phyloP scores from a whole-genome alignment of 2,329 filamentous ascomycete genomes.

The Neopestalotiopsis sp. region DNA sequence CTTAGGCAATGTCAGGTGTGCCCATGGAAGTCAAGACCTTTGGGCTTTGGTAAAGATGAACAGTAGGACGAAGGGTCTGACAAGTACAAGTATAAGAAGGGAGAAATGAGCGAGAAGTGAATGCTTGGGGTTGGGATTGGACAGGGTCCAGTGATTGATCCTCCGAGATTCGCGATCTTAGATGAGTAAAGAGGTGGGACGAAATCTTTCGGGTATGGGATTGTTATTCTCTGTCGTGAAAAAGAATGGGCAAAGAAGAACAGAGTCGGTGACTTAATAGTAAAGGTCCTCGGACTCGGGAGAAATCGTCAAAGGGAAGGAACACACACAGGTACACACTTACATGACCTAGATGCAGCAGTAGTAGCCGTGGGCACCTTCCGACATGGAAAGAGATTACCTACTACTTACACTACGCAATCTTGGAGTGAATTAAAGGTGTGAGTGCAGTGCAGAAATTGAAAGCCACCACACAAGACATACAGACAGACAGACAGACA shows the following conservation, averaged over 20 bases:
- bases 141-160: slow-evolving; percentile 7
- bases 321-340: background rate
- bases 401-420: background rate
- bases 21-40: background rate
- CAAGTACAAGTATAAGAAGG: background rate
- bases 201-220: background rate
- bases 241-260: background rate
- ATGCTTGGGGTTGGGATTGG: background rate
- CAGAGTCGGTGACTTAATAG: background rate
- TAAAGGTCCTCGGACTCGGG: background rate
- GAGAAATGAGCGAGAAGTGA: background rate
- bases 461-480: background rate
- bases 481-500: background rate
- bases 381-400: background rate
- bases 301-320: background rate
- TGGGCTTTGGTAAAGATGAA: background rate
- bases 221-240: background rate
- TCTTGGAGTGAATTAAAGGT: background rate
- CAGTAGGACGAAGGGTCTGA: background rate
- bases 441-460: background rate
- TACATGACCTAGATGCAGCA: background rate
- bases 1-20: background rate
- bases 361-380: background rate
- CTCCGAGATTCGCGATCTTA: background rate
- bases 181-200: background rate